Conservation (phyloP, 345 rosid species). For the Geranium brycei region DNA sequence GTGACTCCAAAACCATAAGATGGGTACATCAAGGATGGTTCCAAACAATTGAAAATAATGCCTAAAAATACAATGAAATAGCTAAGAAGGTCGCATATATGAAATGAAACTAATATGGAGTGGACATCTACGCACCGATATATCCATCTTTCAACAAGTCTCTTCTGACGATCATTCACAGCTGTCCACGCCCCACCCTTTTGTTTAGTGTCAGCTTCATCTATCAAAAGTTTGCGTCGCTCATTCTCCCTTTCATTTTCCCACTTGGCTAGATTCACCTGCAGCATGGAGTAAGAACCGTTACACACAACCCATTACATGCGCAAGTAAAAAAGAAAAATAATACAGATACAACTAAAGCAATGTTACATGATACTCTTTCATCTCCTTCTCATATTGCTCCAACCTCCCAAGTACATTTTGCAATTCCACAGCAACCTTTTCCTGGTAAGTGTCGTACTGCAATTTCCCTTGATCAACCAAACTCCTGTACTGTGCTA, state of each 20-base stretch:
- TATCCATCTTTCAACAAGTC: conserved; percentile 51
- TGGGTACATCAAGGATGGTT: too few species aligned
- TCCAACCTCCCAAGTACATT: conserved; percentile 60
- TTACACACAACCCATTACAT: neutral
- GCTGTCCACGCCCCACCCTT: conserved; percentile 44
- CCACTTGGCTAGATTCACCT: conserved; percentile 66
- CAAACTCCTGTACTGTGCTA: conserved; percentile 40
- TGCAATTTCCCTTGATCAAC: conserved; percentile 63
- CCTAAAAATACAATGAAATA: neutral
- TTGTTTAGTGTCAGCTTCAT: conserved; percentile 69
- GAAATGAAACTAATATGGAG: conserved; percentile 1
- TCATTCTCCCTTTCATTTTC: conserved; percentile 65
- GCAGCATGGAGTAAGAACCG: conserved; percentile 3
- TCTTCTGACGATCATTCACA: conserved; percentile 32
- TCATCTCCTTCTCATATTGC: conserved; percentile 76
- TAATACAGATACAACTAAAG: neutral
- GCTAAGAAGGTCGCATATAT: neutral
- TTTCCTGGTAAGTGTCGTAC: conserved; percentile 71
- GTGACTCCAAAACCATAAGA: too few species aligned
- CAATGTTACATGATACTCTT: conserved; percentile 51
- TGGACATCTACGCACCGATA: conserved; percentile 22
- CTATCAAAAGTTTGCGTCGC: conserved; percentile 50
- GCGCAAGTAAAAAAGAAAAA: neutral
- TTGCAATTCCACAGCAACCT: conserved; percentile 49
- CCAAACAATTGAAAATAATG: neutral